phyloP scores from a whole-genome alignment of 1,139 yeast species.

The Hanseniaspora uvarum region DNA sequence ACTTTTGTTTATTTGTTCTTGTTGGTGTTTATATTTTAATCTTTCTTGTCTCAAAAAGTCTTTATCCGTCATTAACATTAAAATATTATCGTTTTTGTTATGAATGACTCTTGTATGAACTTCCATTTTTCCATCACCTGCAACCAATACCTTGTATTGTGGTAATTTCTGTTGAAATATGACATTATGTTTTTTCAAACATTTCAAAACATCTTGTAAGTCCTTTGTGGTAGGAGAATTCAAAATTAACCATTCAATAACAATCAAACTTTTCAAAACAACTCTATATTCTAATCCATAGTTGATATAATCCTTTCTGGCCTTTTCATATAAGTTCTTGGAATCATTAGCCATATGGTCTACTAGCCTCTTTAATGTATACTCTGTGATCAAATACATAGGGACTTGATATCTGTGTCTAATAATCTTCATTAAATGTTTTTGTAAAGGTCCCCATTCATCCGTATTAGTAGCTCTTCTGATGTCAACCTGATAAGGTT shows the following conservation, averaged over 20 bases:
- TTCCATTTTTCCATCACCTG: constrained; percentile 32
- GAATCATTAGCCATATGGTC: constrained; percentile 32
- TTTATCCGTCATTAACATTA: constrained; percentile 28
- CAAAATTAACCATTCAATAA: constrained; percentile 30
- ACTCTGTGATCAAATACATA: constrained; percentile 29
- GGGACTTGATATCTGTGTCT: constrained; percentile 30
- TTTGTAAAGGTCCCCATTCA: constrained; percentile 40
- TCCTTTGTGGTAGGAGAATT: constrained; percentile 30
- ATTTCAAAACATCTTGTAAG: constrained; percentile 28
- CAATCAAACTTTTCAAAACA: constrained; percentile 31
- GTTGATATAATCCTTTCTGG: constrained; percentile 33
- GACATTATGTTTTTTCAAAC: constrained; percentile 28
- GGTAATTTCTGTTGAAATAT: constrained; percentile 28
- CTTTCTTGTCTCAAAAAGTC: constrained; percentile 28
- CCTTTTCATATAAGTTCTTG: constrained; percentile 31
- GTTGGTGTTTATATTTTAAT: constrained; percentile 26
- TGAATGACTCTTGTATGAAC: constrained; percentile 31
- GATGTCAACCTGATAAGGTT: constrained; percentile 33
- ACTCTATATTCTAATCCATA: constrained; percentile 35
- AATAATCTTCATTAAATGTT: constrained; percentile 33
- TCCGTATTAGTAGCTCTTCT: constrained; percentile 40
- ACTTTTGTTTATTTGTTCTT: constrained; percentile 6
- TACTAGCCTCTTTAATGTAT: constrained; percentile 29
- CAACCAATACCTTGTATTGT: constrained; percentile 27
- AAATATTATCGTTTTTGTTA: constrained; percentile 28